Conservation (phyloP, 108 stramenopile genomes). For the Seminavis robusta region DNA sequence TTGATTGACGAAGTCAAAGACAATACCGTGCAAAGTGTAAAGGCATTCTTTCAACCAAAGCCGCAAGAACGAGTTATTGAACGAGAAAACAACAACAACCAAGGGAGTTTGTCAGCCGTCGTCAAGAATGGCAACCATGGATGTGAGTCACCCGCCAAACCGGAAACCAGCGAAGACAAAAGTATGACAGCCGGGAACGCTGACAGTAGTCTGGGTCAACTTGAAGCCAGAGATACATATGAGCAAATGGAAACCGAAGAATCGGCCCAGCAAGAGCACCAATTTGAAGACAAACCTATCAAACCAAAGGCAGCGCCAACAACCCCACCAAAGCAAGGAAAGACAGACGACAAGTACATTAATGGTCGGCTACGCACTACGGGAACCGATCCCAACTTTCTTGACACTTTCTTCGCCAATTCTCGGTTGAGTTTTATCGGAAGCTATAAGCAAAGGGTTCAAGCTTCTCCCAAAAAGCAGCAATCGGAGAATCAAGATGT, state of each 20-base stretch:
- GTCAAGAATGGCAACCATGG: too few species aligned
- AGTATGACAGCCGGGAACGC: too few species aligned
- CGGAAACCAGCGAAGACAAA: too few species aligned
- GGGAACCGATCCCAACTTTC: slow-evolving; percentile 79
- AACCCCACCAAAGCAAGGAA: slow-evolving; percentile 2
- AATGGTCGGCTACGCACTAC: slow-evolving; percentile 48
- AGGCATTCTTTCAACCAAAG: too few species aligned
- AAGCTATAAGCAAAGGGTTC: slow-evolving; percentile 63
- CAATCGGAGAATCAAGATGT: slow-evolving; percentile 5
- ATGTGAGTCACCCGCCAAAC: too few species aligned
- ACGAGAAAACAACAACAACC: too few species aligned
- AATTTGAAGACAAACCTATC: too few species aligned
- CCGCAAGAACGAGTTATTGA: too few species aligned
- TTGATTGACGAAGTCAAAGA: slow-evolving; percentile 35
- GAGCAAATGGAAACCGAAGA: neutral
- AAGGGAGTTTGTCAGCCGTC: too few species aligned
- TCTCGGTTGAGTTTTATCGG: slow-evolving; percentile 81
- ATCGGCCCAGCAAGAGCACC: neutral
- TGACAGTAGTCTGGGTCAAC: too few species aligned
- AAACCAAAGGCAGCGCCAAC: neutral
- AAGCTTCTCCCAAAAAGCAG: slow-evolving; percentile 16
- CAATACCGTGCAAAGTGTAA: too few species aligned
- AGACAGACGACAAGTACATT: slow-evolving; percentile 31
- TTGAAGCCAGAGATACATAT: neutral
- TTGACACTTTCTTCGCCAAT: slow-evolving; percentile 59